A percentile compares a stretch with the other conserved stretches of the same genome.
These are phyloP conservation scores for Candida parachauliodes DNA, from an alignment of 805 yeast species.

Conservation along the genomic window DNA sequence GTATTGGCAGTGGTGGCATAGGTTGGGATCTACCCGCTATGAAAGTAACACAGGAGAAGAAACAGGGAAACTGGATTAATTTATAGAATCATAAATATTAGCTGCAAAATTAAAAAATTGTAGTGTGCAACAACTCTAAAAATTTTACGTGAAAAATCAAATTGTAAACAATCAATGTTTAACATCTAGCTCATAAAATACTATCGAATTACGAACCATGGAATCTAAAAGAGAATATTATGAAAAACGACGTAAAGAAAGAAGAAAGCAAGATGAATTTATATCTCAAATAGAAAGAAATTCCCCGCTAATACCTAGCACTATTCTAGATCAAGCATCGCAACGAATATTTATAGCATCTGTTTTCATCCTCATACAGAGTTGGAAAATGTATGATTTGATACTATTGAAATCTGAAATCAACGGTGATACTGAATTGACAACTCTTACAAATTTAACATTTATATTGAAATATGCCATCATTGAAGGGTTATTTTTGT, in stretches of 20 bases:
- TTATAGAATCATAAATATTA: constrained; percentile 1
- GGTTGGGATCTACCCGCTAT: constrained; percentile 89
- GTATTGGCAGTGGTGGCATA: constrained; percentile 74
- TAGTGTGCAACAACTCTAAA: no score
- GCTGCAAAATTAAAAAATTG: not conserved
- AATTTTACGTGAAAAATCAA: not conserved
- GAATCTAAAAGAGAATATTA: constrained; percentile 2
- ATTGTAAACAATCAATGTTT: constrained; percentile 4
- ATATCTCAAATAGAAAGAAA: constrained; percentile 4
- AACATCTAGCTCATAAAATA: not conserved
- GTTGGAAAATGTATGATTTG: constrained; percentile 79
- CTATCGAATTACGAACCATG: not conserved
- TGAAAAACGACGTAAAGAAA: constrained; percentile 2
- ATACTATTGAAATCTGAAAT: constrained; percentile 50
- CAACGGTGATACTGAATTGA: constrained; percentile 22
- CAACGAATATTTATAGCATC: constrained; percentile 71
- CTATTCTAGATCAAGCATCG: constrained; percentile 65
- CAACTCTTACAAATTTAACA: constrained; percentile 46
- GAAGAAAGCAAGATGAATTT: not conserved
- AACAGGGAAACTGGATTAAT: constrained; percentile 63
- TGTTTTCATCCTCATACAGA: constrained; percentile 69
- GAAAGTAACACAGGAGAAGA: constrained; percentile 69
- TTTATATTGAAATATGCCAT: constrained; percentile 69
- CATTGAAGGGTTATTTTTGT: constrained; percentile 68
- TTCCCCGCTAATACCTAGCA: constrained; percentile 52